Conservation (phyloP, 148 eudicot genomes). For the Diospyros kaki region DNA sequence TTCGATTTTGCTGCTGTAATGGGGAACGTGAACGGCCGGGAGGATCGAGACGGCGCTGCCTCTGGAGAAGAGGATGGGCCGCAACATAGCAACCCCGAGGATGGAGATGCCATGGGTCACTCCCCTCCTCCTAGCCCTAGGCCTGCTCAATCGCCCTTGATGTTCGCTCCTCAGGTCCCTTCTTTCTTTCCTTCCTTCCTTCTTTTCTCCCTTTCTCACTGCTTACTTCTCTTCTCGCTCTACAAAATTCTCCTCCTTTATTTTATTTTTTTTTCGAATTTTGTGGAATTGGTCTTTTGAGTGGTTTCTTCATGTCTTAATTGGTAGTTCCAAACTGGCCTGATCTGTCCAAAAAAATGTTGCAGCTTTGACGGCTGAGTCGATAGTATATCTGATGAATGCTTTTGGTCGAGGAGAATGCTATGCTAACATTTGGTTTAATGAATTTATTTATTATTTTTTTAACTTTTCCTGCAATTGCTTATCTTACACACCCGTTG, state of each 20-base stretch:
- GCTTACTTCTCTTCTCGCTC: not conserved
- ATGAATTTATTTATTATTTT: not conserved
- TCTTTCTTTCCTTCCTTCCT: not conserved
- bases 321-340: slow-evolving; percentile 2
- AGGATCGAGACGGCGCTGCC: no score
- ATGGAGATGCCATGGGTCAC: slow-evolving; percentile 43
- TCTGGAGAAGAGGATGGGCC: not conserved
- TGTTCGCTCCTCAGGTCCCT: slow-evolving; percentile 75
- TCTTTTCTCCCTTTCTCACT: not conserved
- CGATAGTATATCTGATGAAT: not conserved
- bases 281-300: not conserved
- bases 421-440: not conserved
- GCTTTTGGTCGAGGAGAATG: not conserved
- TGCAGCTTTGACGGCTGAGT: not conserved
- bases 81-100: slow-evolving; percentile 20
- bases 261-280: not conserved
- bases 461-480: not conserved
- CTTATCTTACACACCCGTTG: not conserved
- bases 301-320: not conserved
- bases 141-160: slow-evolving; percentile 66
- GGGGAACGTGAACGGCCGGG: no score
- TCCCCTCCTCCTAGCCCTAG: slow-evolving; percentile 73
- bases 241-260: not conserved
- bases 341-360: slow-evolving; percentile 13
- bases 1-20: no score